Conservation (phyloP, 345 rosid genomes). For the Syzygium aqueum region DNA sequence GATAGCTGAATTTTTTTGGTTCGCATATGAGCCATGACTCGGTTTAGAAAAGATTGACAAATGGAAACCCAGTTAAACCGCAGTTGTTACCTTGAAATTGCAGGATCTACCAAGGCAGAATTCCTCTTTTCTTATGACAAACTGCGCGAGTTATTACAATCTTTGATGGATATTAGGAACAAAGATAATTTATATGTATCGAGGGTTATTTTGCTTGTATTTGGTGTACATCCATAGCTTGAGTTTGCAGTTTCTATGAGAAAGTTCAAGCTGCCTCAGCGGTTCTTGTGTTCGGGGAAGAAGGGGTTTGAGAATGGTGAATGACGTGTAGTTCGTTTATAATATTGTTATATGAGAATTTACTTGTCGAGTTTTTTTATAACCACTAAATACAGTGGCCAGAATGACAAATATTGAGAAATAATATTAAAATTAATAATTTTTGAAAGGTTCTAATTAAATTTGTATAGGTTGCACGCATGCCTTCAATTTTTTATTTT, state of each 20-base stretch:
- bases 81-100: neutral
- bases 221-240: neutral
- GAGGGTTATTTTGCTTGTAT: neutral
- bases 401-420: neutral
- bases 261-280: neutral
- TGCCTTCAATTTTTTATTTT: neutral
- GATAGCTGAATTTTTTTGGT: constrained; percentile 29
- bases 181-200: neutral
- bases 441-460: neutral
- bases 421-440: neutral
- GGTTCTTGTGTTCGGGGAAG: neutral
- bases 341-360: neutral
- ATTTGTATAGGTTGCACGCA: neutral
- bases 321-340: neutral
- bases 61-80: neutral
- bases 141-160: neutral
- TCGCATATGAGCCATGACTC: neutral
- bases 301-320: neutral
- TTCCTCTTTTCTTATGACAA: neutral
- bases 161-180: neutral
- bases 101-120: neutral
- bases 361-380: neutral
- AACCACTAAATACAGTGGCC: neutral
- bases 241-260: neutral
- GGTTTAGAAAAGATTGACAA: neutral